phyloP scores from a whole-genome alignment of 2,329 filamentous ascomycete genomes.

The Diaporthe caulivora region DNA sequence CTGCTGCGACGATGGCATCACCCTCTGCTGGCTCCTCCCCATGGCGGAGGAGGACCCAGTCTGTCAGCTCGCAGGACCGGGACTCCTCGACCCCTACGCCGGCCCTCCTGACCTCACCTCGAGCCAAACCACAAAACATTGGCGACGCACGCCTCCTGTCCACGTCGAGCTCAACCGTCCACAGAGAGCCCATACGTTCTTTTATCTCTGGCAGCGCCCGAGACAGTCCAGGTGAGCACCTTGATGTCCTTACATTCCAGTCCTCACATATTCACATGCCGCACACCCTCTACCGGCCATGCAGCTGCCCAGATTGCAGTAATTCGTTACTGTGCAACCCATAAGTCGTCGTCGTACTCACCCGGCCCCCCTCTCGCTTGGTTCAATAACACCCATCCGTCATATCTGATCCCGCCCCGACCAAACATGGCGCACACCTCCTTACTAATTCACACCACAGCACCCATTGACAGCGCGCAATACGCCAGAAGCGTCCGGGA shows the following conservation, averaged over 20 bases:
- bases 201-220: slow-evolving; percentile 77
- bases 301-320: background rate
- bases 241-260: slow-evolving; percentile 33
- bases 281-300: background rate
- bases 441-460: slow-evolving; percentile 48
- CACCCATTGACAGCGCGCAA: slow-evolving; percentile 75
- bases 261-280: slow-evolving; percentile 17
- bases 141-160: slow-evolving; percentile 53
- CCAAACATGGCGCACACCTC: slow-evolving; percentile 2
- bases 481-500: slow-evolving; percentile 85
- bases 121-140: slow-evolving; percentile 42
- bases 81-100: slow-evolving; percentile 44
- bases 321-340: slow-evolving; percentile 5
- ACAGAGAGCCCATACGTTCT: slow-evolving; percentile 77
- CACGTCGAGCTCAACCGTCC: slow-evolving; percentile 55
- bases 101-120: slow-evolving; percentile 38
- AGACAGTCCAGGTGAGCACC: slow-evolving; percentile 64
- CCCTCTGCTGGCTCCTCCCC: slow-evolving; percentile 60
- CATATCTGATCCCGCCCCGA: background rate
- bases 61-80: slow-evolving; percentile 48
- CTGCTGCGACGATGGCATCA: slow-evolving; percentile 56
- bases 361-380: background rate
- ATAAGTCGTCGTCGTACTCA: slow-evolving; percentile 3
- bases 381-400: background rate
- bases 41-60: slow-evolving; percentile 59